Base-by-base conservation (phyloP, 441 rosid species). In the Isatis lusitanica region DNA sequence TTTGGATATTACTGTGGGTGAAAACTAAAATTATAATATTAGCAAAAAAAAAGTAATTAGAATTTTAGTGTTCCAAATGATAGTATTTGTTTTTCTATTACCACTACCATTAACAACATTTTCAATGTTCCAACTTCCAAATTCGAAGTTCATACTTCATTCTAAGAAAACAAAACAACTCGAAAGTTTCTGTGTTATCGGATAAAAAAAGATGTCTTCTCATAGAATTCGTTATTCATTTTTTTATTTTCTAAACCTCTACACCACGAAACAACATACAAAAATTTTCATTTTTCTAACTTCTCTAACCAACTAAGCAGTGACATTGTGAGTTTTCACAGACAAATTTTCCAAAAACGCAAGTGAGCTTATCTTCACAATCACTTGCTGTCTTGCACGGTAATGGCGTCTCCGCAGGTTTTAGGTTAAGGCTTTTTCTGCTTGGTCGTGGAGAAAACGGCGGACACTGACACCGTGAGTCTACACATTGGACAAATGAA, bases 301-400 rank as follows among this genome's bases (percentile, higher is more conserved):
- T 30, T 17, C 1, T 36, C 13, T 63, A 63, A 44, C 47, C 39
- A 36, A n/a, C 10, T 36, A 46, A 35, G 10, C 78, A 74, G 0
- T 40, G 62, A 58, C 73, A 74, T 48, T 17, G 28, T 13, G 46
- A 74, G 30, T 58, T 30, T 58, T 74, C 5, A 66, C 68, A 66
- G 6, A 47, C 24, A 66, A 13, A 30, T 39, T 74, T 74, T 28
- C 62, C 78, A 9, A 50, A 47, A 11, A 74, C 63, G 5, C 78
- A 67, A 12, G 17, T 67, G 4, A 74, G 63, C 6, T 73, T 57
- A 59, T 74, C 73, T 11, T 74, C 73, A 50, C 68, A 66, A 40
- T 74, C 74, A 52, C 59, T 61, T 68, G 51, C 50, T 53, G 42
- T 75, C 64, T 68, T 68, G 64, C 64, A 74, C 3, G 4, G 28